Evolutionary conservation across 768 basidiomycete species (phyloP), one percentile per base, ranked within the genome.

Genomic region (Hygrophoropsis aurantiaca): DNA sequence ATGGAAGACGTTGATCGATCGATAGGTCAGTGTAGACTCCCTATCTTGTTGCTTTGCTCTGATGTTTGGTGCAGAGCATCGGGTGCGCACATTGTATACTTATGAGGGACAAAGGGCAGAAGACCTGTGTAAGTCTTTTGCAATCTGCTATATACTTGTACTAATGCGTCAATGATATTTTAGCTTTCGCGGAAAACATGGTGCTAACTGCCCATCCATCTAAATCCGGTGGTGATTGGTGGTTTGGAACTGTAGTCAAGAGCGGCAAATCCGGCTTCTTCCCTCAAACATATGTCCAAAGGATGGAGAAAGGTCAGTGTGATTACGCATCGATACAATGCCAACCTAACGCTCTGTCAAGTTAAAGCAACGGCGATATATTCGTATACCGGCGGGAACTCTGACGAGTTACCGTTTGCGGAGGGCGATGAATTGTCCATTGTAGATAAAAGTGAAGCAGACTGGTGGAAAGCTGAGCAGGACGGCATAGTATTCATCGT

Each of bases 391-490:
- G 84, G 82, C 20, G 65, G 66, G 35, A 85, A 80, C 50, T 58
- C 80, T 13, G 94, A 97, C 55, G 94, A 97, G 61, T 73, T 94
- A n/a, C 74, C 89, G 1, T 90, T 97, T 61, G 69, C 68, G 6
- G 92, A 92, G 68, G 93, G 90, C 49, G 90, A 95, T 47, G 62
- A 68, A 26, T 69, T 97, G 32, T 74, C 74, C 7, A 82, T 99
- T 52, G 78, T 97, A 47, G 97, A 99, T 60, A 79, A 69, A 39
- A 78, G 78, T 44, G 97, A 97, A 55, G 75, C 72, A 43, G 89
- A 90, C 58, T 98, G 97, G 97, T 98, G 91, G 91, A 97, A 94
- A 73, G 87, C 86, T 32, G 94, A 97, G 70, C 79, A 80, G 59
- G 82, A 79, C 40, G 95, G 95, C 18, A 67, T 84, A 51, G 83